Conservation (phyloP, 164 flowering plant genomes). For the Magnolia sinica region DNA sequence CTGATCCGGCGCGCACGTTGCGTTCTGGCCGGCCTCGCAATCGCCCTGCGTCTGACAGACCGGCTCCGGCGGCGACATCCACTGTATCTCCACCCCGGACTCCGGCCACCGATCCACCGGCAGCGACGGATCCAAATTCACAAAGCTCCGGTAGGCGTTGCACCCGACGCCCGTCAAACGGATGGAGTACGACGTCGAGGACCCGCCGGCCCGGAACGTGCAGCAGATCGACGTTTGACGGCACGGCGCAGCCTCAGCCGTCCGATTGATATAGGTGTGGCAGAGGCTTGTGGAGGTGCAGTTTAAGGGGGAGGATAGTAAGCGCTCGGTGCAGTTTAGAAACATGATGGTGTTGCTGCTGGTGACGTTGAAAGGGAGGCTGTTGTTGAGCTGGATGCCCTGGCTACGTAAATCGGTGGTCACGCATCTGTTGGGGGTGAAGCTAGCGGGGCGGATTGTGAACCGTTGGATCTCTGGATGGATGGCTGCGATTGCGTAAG, state of each 20-base stretch:
- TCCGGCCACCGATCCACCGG: conserved; percentile 43
- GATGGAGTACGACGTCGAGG: conserved; percentile 37
- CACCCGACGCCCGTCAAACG: conserved; percentile 39
- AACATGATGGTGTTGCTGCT: conserved; percentile 46
- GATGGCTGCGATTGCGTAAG: conserved; percentile 36
- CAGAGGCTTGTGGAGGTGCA: conserved; percentile 49
- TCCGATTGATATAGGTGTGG: conserved; percentile 12
- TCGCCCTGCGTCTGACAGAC: conserved; percentile 35
- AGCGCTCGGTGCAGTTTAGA: conserved; percentile 46
- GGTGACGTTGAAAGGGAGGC: conserved; percentile 60
- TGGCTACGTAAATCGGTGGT: conserved; percentile 24
- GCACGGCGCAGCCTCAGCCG: conserved; percentile 23
- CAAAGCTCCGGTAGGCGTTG: conserved; percentile 48
- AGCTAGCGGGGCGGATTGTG: conserved; percentile 26
- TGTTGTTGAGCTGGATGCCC: conserved; percentile 46
- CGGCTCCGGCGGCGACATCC: conserved; percentile 47
- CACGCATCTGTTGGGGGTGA: conserved; percentile 23
- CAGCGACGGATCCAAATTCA: conserved; percentile 29
- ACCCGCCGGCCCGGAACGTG: conserved; percentile 47
- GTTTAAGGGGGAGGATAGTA: conserved; percentile 26
- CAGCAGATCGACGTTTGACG: conserved; percentile 34
- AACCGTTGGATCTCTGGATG: conserved; percentile 24
- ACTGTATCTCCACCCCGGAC: conserved; percentile 52
- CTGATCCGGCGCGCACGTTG: conserved; percentile 42
- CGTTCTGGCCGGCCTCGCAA: conserved; percentile 28